Percentiles rank a stretch among this genome's conserved stretches.
Evolutionary conservation across 805 yeast genomes (phyloP).

Genomic region (Jamesozyma piceae): DNA sequence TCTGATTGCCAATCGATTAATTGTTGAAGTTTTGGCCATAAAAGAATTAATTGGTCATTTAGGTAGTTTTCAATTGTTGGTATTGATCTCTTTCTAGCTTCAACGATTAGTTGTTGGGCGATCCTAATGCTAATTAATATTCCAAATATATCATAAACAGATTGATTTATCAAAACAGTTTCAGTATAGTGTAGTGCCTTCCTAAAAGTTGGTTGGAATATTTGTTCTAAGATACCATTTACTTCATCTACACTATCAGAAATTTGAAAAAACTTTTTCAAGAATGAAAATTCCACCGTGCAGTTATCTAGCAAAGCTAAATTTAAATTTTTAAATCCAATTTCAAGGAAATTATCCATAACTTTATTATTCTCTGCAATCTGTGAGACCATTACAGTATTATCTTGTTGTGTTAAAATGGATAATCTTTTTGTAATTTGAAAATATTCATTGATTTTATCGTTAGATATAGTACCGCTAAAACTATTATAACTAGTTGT

Average conservation of each 20-base stretch:
- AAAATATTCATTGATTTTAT: slow-evolving; percentile 44
- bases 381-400: slow-evolving; percentile 67
- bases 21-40: slow-evolving; percentile 84
- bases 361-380: slow-evolving; percentile 76
- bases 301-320: slow-evolving; percentile 68
- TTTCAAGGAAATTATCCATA: slow-evolving; percentile 59
- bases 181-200: slow-evolving; percentile 43
- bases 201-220: slow-evolving; percentile 45
- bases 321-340: slow-evolving; percentile 62
- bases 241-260: slow-evolving; percentile 35
- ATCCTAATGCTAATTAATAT: slow-evolving; percentile 65
- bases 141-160: slow-evolving; percentile 67
- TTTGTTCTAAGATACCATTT: slow-evolving; percentile 38
- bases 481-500: slow-evolving; percentile 15
- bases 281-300: slow-evolving; percentile 64
- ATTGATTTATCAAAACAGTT: slow-evolving; percentile 23
- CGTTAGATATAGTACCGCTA: slow-evolving; percentile 13
- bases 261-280: slow-evolving; percentile 58
- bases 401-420: slow-evolving; percentile 45
- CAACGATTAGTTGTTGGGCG: slow-evolving; percentile 53
- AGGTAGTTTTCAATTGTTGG: slow-evolving; percentile 62
- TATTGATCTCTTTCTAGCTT: slow-evolving; percentile 57
- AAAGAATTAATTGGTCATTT: slow-evolving; percentile 49
- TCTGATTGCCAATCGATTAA: slow-evolving; percentile 72
- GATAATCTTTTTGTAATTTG: slow-evolving; percentile 50